phyloP scores from a whole-genome alignment of 176 grass and related monocot genomes.

The Urochloa ruziziensis region DNA sequence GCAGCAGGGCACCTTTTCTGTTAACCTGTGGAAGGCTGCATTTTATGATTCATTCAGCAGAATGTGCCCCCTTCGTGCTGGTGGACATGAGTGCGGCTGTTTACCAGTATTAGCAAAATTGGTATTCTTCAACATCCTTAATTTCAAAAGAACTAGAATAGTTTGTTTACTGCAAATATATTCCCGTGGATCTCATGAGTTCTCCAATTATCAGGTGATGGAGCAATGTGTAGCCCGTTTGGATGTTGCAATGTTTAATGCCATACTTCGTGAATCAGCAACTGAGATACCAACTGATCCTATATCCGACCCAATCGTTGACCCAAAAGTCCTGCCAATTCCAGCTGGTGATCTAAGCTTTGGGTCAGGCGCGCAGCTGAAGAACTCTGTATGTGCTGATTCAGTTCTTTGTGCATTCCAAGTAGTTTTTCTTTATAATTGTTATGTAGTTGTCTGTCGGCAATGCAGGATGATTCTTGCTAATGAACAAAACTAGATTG shows the following conservation, averaged over 20 bases:
- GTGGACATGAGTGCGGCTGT: constrained; percentile 82
- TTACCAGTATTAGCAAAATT: constrained; percentile 75
- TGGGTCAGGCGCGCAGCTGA: constrained; percentile 89
- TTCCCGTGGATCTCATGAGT: constrained; percentile 11
- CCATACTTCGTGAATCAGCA: constrained; percentile 90
- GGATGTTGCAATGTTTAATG: constrained; percentile 98
- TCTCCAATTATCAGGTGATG: constrained; percentile 73
- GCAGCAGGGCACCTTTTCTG: constrained; percentile 75
- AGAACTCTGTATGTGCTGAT: constrained; percentile 74
- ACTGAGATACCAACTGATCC: constrained; percentile 87
- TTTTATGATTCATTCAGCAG: constrained; percentile 73
- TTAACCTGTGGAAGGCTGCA: constrained; percentile 87
- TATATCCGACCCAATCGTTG: constrained; percentile 86
- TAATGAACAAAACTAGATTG: constrained; percentile 27
- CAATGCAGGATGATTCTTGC: background rate
- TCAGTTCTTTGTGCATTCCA: constrained; percentile 21
- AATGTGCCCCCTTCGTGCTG: constrained; percentile 79
- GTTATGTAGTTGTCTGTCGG: background rate
- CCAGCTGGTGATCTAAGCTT: constrained; percentile 91
- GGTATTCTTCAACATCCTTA: constrained; percentile 51
- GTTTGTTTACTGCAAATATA: constrained; percentile 19
- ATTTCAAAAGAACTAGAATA: constrained; percentile 3
- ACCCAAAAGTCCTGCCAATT: constrained; percentile 90
- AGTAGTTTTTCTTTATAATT: constrained; percentile 7
- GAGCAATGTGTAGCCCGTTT: constrained; percentile 84